These are phyloP conservation scores for Ganoderma sp. DNA, from an alignment of 1,284 basidiomycete species.

Conservation along the genomic window DNA sequence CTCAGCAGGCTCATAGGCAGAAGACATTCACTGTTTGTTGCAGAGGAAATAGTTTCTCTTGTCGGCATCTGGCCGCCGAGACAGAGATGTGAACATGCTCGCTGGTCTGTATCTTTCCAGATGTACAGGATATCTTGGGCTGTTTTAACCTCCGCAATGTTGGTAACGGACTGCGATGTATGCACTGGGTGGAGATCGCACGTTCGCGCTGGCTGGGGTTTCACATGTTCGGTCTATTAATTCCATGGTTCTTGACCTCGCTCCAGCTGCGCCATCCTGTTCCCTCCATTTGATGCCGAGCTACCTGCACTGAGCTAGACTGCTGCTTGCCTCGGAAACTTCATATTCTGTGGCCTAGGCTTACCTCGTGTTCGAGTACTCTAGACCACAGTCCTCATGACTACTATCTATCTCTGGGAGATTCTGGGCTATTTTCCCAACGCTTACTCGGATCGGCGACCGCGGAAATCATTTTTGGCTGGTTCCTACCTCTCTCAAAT, in stretches of 20 bases:
- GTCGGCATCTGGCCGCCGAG: too few relatives aligned
- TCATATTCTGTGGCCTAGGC: neutral
- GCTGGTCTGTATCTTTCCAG: neutral
- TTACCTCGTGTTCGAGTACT: neutral
- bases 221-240: neutral
- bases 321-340: neutral
- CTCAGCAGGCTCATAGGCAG: neutral
- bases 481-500: too few relatives aligned
- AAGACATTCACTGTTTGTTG: neutral
- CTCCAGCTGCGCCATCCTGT: neutral
- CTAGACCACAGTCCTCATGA: neutral
- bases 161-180: neutral
- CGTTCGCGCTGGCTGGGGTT: too few relatives aligned
- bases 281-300: neutral
- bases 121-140: neutral
- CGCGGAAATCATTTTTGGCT: neutral
- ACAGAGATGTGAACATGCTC: neutral
- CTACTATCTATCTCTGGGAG: neutral
- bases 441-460: neutral
- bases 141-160: neutral
- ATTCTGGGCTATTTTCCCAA: neutral
- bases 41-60: neutral
- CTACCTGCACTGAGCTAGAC: neutral
- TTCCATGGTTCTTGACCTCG: neutral
- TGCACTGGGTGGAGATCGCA: too few relatives aligned